Conservation (phyloP, 345 rosid genomes). For the Hirschfeldia incana region DNA sequence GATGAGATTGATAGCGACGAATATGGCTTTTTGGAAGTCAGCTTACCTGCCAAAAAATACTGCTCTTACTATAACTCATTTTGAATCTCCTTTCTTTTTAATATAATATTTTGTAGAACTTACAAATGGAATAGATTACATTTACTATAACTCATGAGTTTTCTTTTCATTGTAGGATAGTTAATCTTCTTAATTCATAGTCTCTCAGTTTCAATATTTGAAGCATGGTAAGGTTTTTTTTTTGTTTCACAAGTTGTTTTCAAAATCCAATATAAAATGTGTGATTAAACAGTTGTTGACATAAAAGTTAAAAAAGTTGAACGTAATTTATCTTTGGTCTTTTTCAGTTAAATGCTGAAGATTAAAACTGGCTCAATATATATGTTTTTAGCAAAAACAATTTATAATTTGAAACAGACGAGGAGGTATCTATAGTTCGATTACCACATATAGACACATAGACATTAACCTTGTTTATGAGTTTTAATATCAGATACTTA, state of each 20-base stretch:
- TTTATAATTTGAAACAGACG: too few relatives aligned
- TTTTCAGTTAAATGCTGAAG: too few relatives aligned
- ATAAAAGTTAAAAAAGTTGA: too few relatives aligned
- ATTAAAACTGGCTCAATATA: too few relatives aligned
- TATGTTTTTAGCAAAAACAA: too few relatives aligned
- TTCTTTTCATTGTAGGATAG: not conserved
- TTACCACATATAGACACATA: not conserved
- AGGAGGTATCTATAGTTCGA: too few relatives aligned
- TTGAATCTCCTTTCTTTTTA: not conserved
- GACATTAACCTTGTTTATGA: not conserved
- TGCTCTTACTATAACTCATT: not conserved
- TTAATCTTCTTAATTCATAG: not conserved
- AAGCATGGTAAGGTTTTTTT: too few relatives aligned
- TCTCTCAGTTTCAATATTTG: too few relatives aligned
- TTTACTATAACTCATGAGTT: not conserved
- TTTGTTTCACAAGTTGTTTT: too few relatives aligned
- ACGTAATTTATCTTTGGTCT: too few relatives aligned
- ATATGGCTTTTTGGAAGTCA: constrained; percentile 25
- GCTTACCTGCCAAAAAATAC: not conserved
- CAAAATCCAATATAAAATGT: too few relatives aligned
- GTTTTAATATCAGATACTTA: not conserved
- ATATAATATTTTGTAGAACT: not conserved
- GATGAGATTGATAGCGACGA: constrained; percentile 22
- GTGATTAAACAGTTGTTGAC: too few relatives aligned
- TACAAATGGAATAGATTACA: not conserved